Conservation (phyloP, 2,329 filamentous ascomycete species). For the Intubia oerlemansii region DNA sequence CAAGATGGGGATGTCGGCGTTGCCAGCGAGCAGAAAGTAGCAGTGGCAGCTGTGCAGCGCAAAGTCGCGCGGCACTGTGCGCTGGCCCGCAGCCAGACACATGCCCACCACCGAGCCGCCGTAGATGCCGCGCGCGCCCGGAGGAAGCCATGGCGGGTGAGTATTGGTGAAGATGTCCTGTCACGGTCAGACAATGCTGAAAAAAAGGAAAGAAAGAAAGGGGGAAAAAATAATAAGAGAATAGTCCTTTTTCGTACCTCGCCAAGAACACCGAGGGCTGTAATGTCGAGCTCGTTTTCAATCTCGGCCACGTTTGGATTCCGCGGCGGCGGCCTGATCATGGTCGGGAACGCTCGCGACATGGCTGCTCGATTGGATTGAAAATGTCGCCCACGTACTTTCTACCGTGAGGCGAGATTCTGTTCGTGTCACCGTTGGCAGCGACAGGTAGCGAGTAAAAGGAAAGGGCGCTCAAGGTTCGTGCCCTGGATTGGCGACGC, state of each 20-base stretch:
- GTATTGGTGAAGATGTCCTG: slow-evolving; percentile 92
- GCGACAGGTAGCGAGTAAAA: too few relatives aligned
- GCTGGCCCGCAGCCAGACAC: slow-evolving; percentile 68
- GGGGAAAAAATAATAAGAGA: slow-evolving; percentile 11
- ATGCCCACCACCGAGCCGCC: slow-evolving; percentile 88
- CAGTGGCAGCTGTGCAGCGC: slow-evolving; percentile 24
- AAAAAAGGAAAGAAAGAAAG: neutral
- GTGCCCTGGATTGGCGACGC: too few relatives aligned
- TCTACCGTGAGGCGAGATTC: too few relatives aligned
- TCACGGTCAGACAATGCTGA: too few relatives aligned
- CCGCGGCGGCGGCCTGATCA: slow-evolving; percentile 54
- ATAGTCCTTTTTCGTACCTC: too few relatives aligned
- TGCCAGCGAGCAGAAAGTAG: slow-evolving; percentile 1
- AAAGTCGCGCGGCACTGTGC: slow-evolving; percentile 64
- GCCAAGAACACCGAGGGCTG: slow-evolving; percentile 53
- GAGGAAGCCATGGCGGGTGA: slow-evolving; percentile 76
- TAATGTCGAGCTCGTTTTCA: slow-evolving; percentile 77
- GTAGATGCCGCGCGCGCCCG: slow-evolving; percentile 80
- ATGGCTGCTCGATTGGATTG: too few relatives aligned
- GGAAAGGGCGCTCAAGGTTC: too few relatives aligned
- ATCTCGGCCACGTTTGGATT: slow-evolving; percentile 58
- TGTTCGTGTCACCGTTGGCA: too few relatives aligned
- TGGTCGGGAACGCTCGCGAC: slow-evolving; percentile 19
- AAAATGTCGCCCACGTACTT: too few relatives aligned
- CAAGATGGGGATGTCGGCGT: slow-evolving; percentile 9